Base-by-base conservation (phyloP, 2,329 filamentous ascomycete genomes). In the Calonectria honghensis region DNA sequence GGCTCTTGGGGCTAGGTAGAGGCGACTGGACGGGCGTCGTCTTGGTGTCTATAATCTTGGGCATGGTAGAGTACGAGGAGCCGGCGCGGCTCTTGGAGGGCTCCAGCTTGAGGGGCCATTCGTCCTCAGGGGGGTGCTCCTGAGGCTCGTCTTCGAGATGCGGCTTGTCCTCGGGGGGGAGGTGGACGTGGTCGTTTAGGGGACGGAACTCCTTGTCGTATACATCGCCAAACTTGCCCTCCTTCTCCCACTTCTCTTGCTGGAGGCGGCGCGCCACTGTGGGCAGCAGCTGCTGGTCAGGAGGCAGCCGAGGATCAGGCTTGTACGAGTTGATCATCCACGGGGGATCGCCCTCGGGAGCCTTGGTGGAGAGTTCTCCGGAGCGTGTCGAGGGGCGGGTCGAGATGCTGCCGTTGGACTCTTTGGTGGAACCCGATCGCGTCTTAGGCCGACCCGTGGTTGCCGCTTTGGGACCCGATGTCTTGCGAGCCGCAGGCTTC, bases 281-380 rank as follows among this genome's bases (percentile, higher is more conserved):
- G 0, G 97, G 97, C 14, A 99, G 91, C 68, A 99, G 93, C 83
- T 99, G 97, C 84, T 99, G 95, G 76, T 99, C 97, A 0, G 96
- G 97, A 7, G 97, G 97, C 41, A 99, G 88, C 75, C 96, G 93
- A 37, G 97, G 97, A 83, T 99, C 97, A 0, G 97, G 97, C 82
- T 97, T 98, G 85, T 98, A 99, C 85, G 98, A 95, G 29, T 94
- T 95, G 59, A 97, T 91, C 85, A 98, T 91, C 97, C 97, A 99
- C 67, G 97, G 97, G 13, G 97, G 96, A 69, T 98, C 96, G 27
- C 97, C 97, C 87, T 98, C 97, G 0, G 96, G 96, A 52, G 93
- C 91, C 82, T 95, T 91, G 89, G 84, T 81, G 52, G 86, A 84
- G 37, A 89, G 78, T 73, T 91, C 91, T 27, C 92, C 92, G 9